Evolutionary conservation across 2,329 filamentous ascomycete genomes (phyloP), one percentile per base, ranked within the genome.

Genomic region (Magnaporthiopsis incrustans): DNA sequence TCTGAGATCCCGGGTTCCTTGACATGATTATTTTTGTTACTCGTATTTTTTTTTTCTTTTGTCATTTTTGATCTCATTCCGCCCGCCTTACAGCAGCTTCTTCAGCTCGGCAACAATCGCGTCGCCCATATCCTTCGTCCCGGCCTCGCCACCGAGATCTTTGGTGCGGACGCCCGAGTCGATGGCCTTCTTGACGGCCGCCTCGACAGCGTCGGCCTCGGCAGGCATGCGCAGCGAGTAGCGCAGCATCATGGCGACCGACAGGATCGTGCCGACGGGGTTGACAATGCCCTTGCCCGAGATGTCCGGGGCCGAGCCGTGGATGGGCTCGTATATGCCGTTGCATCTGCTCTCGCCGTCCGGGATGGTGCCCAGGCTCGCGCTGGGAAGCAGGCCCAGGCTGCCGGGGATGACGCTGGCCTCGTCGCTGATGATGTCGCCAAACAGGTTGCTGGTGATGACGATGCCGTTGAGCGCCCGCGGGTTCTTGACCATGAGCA

Each of bases 271-370:
- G 62, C 93, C 94, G 66, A 98, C 83, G 44, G 94, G 94, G 82
- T 96, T 96, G 72, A 97, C 92, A 69, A 97, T 89, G 66, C 91
- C 91, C 79, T 96, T 85, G 69, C 94, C 93, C 2, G 91, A 92
- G 71, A 98, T 98, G 73, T 98, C 93, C 33, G 93, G 94, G 26
- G 94, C 94, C 59, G 91, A 95, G 92, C 91, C 93, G 76, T 99
- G 94, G 71, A 99, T 98, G 32, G 94, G 94, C 83, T 98, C 94
- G 76, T 97, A 99, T 72, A 98, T 97, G 70, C 92, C 94, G 75
- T 96, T 97, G 73, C 93, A 91, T 75, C 85, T 88, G 71, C 82
- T 85, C 81, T 92, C 90, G 64, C 91, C 91, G 75, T 96, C 92
- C 0, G 94, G 94, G 66, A 96, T 87, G 57, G 90, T 91, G 68